phyloP scores from a whole-genome alignment of 192 early-diverging fungal species.

The Rhizoclosmatium sp. region DNA sequence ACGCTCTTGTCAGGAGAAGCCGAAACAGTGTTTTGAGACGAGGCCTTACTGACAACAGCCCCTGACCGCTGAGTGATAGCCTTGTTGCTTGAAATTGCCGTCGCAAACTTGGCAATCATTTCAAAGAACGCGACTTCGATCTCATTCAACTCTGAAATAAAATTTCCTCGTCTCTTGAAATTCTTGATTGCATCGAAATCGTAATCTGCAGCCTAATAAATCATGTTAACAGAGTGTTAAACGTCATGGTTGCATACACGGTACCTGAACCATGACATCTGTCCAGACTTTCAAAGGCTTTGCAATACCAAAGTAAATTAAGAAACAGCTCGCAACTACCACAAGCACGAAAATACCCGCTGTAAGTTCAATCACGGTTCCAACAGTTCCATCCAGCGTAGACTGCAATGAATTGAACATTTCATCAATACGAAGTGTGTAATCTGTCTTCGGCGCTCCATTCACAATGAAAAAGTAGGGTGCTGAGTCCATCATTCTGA shows the following conservation, averaged over 20 bases:
- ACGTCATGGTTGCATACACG: too few relatives aligned
- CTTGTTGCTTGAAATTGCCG: background rate
- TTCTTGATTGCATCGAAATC: background rate
- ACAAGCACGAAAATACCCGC: background rate
- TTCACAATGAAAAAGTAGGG: background rate
- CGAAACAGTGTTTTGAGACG: too few relatives aligned
- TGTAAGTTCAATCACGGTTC: background rate
- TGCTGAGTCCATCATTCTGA: background rate
- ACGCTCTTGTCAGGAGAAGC: too few relatives aligned
- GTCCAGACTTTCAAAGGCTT: background rate
- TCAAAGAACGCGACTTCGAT: background rate
- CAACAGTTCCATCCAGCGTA: background rate
- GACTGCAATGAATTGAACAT: background rate
- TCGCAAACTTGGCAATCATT: slow-evolving; percentile 1
- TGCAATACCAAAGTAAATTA: background rate
- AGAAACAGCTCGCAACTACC: background rate
- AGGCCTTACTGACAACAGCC: too few relatives aligned
- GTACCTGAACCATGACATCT: background rate
- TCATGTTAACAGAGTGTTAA: background rate
- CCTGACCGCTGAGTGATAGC: background rate
- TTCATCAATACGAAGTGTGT: background rate
- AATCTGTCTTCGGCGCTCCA: slow-evolving; percentile 3
- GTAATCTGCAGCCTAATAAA: background rate
- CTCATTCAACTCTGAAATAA: background rate
- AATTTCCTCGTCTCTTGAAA: background rate